These are phyloP conservation scores for Pestalotiopsis sp. DNA, from an alignment of 2,329 filamentous ascomycete genomes.

Conservation along the genomic window DNA sequence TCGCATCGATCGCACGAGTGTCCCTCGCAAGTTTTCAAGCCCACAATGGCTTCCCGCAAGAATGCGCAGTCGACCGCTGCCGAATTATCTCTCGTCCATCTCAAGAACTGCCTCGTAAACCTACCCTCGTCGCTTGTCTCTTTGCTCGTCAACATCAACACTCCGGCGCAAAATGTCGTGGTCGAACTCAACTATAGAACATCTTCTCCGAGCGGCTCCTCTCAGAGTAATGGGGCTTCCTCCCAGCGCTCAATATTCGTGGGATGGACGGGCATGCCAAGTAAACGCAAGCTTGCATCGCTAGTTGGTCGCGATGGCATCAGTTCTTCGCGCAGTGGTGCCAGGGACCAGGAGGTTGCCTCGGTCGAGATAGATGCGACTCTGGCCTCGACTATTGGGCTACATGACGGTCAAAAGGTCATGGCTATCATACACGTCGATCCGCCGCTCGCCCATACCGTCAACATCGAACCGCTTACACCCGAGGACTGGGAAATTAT, in stretches of 20 bases:
- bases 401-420: slow-evolving; percentile 82
- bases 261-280: slow-evolving; percentile 98
- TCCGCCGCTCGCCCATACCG: slow-evolving; percentile 86
- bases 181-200: slow-evolving; percentile 83
- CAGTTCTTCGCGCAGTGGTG: slow-evolving; percentile 57
- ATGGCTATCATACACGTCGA: slow-evolving; percentile 77
- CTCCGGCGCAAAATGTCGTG: slow-evolving; percentile 91
- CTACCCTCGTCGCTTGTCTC: slow-evolving; percentile 83
- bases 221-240: slow-evolving; percentile 45
- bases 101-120: slow-evolving; percentile 96
- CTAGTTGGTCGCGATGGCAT: slow-evolving; percentile 77
- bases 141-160: slow-evolving; percentile 85
- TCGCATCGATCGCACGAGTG: neutral
- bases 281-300: slow-evolving; percentile 77
- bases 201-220: slow-evolving; percentile 44
- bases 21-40: neutral
- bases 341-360: slow-evolving; percentile 75
- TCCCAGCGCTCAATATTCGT: slow-evolving; percentile 76
- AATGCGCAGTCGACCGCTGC: slow-evolving; percentile 69
- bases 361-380: slow-evolving; percentile 87
- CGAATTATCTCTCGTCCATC: slow-evolving; percentile 81
- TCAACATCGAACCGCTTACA: slow-evolving; percentile 95
- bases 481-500: slow-evolving; percentile 99
- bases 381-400: slow-evolving; percentile 74
- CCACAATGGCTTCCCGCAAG: slow-evolving; percentile 36